Evolutionary conservation across 2,329 filamentous ascomycete species (phyloP), one percentile per base, ranked within the genome.

Genomic region (Pestalotiopsis sp.): DNA sequence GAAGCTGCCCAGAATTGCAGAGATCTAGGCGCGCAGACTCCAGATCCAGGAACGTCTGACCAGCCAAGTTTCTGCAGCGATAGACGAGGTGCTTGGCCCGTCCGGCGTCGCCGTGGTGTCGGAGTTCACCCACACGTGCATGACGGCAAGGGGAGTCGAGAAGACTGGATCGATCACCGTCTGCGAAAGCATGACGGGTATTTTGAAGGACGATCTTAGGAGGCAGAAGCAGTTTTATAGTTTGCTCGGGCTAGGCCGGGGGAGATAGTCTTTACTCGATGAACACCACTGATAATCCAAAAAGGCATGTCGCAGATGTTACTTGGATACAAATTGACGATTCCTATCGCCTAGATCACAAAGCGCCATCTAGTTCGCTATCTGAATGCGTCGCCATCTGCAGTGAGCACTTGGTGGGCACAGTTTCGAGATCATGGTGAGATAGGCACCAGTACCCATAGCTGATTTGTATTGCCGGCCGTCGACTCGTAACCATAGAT

Each of bases 11-110:
- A 91, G 95, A 71, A 94, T 98, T 73, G 95, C 95, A 69, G 94
- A 98, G 77, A 96, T 98, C 93, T 98, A 97, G 82, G 91, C 92
- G 57, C 91, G 94, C 65, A 87, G 95, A 69, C 86, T 98, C 7
- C 95, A 98, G 81, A 94, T 98, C 67, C 95, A 98, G 83, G 95
- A 98, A 79, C 91, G 95, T 20, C 86, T 98, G 57, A 98, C 95
- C 31, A 97, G 95, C 79, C 94, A 98, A 79, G 94, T 98, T 13
- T 95, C 95, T n/a, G 88, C 96, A 69, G 94, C 95, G 6, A 91
- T 98, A 69, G 93, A 93, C 75, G 94, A 97, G 76, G 90, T 97
- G 13, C 85, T 98, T 62, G 91, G 95, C 79, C 95, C 95, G 1
- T 93, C 95, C 77, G 95, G 95, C 61, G 95, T 98, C 3, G 95